A percentile compares a stretch with the other conserved stretches of the same genome.
phyloP scores from a whole-genome alignment of 352 stramenopile genomes.

The Phytophthora gonapodyides region DNA sequence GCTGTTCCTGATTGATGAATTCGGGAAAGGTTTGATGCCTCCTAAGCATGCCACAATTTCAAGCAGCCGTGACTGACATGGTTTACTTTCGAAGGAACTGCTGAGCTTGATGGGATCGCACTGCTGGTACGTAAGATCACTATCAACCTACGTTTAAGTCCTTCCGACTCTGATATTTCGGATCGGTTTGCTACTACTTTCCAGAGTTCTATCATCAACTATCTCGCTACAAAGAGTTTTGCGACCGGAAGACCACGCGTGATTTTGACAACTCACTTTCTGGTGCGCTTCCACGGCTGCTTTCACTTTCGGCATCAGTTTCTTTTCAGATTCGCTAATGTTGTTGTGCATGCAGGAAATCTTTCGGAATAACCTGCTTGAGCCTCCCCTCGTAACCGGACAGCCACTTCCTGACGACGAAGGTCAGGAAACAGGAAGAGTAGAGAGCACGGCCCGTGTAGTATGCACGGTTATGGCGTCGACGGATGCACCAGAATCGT shows the following conservation, averaged over 20 bases:
- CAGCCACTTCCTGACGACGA: conserved; percentile 6
- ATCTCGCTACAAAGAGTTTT: conserved; percentile 45
- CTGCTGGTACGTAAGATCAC: conserved; percentile 54
- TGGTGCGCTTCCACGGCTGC: conserved; percentile 43
- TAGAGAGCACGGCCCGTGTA: conserved; percentile 22
- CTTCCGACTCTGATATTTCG: conserved; percentile 9
- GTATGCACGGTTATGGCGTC: conserved; percentile 68
- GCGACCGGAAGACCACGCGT: conserved; percentile 48
- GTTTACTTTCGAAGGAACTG: conserved; percentile 50
- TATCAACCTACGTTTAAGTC: not conserved
- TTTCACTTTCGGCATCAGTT: not conserved
- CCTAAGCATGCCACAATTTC: not conserved
- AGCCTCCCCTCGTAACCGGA: conserved; percentile 24
- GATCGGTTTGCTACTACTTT: not conserved
- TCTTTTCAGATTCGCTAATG: conserved; percentile 6
- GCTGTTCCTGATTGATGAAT: conserved; percentile 88
- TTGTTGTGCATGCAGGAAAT: conserved; percentile 50
- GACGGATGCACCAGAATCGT: conserved; percentile 24
- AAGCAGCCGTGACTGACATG: not conserved
- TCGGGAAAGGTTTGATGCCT: conserved; percentile 71
- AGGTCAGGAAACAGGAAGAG: conserved; percentile 9
- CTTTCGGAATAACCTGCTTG: conserved; percentile 52
- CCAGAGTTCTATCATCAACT: conserved; percentile 50
- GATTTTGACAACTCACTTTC: conserved; percentile 81
- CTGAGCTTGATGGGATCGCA: conserved; percentile 72